Percentiles rank a stretch among this genome's conserved stretches.
phyloP scores from a whole-genome alignment of 257 asterid species.

The Salvia rosmarinus region DNA sequence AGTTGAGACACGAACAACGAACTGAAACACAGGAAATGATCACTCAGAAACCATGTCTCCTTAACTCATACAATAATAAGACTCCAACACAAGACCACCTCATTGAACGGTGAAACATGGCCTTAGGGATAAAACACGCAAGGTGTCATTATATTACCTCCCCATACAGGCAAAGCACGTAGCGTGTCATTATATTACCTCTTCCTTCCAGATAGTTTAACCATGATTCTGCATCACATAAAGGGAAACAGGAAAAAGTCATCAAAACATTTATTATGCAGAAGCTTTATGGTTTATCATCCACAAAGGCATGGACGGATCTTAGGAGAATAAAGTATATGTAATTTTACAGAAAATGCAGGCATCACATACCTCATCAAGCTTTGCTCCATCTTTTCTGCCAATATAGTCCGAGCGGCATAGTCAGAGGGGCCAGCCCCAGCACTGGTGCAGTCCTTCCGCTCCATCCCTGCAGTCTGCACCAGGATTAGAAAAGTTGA shows the following conservation, averaged over 20 bases:
- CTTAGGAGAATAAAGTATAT: no score
- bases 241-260: neutral
- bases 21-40: neutral
- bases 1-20: neutral
- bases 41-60: conserved; percentile 5
- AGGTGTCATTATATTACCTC: conserved; percentile 18
- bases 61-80: neutral
- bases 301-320: no score
- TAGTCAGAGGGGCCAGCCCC: conserved; percentile 47
- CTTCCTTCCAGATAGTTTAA: neutral
- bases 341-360: neutral
- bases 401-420: conserved; percentile 35
- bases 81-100: conserved; percentile 1
- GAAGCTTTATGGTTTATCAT: no score
- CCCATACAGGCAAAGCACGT: neutral
- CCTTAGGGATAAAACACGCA: neutral
- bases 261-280: neutral
- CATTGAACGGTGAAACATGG: neutral
- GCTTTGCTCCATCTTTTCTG: conserved; percentile 20
- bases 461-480: conserved; percentile 44
- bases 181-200: conserved; percentile 12
- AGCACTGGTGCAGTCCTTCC: conserved; percentile 48
- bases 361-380: conserved; percentile 35
- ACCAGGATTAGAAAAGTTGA: conserved; percentile 42
- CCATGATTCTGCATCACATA: conserved; percentile 7